Evolutionary conservation across 768 basidiomycete genomes (phyloP).

Genomic region (Kwoniella pini): DNA sequence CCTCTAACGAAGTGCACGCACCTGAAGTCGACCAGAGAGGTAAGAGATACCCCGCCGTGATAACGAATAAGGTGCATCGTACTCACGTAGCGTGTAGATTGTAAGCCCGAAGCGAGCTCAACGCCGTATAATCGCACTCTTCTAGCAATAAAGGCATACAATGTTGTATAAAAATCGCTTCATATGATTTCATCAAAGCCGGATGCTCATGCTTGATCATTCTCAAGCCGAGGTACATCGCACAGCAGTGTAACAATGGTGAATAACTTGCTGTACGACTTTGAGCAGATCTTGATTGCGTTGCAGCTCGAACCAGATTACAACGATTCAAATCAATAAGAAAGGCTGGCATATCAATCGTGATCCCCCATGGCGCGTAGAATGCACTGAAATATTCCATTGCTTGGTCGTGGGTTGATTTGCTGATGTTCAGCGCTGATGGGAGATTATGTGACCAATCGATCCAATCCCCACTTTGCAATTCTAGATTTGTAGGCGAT

Average conservation of each 20-base stretch:
- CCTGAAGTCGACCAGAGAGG: neutral
- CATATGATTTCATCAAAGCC: slow-evolving; percentile 15
- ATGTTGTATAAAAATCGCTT: slow-evolving; percentile 22
- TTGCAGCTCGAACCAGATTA: slow-evolving; percentile 8
- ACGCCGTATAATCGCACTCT: slow-evolving; percentile 29
- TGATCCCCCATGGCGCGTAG: slow-evolving; percentile 27
- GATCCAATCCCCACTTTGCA: slow-evolving; percentile 26
- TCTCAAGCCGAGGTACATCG: slow-evolving; percentile 17
- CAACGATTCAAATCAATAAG: slow-evolving; percentile 19
- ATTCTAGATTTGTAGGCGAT: neutral
- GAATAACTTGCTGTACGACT: slow-evolving; percentile 24
- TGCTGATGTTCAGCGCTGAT: slow-evolving; percentile 14
- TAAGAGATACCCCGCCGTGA: neutral
- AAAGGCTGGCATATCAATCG: slow-evolving; percentile 29
- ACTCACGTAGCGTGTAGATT: slow-evolving; percentile 25
- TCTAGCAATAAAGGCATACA: slow-evolving; percentile 16
- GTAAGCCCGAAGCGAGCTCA: slow-evolving; percentile 24
- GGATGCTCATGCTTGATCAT: slow-evolving; percentile 22
- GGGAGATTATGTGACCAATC: slow-evolving; percentile 30
- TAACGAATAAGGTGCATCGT: neutral
- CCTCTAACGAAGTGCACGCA: slow-evolving; percentile 17
- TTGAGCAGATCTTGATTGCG: neutral
- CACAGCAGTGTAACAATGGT: slow-evolving; percentile 26
- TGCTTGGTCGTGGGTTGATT: slow-evolving; percentile 18
- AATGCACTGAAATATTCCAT: slow-evolving; percentile 22